phyloP scores from a whole-genome alignment of 2,329 filamentous ascomycete species.

The Trichophyton mentagrophytes region DNA sequence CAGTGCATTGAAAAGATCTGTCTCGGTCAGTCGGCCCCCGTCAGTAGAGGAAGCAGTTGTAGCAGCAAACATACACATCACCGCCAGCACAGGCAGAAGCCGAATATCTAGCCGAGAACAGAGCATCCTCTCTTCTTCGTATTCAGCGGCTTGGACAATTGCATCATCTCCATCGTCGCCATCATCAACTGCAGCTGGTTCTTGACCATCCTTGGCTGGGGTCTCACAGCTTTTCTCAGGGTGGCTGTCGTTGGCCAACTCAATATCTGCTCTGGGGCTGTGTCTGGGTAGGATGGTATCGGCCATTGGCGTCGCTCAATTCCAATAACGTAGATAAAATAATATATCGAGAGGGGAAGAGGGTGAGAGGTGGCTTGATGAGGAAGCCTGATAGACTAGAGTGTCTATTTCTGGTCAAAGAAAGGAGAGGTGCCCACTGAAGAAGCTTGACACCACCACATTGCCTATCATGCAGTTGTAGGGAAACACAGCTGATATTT shows the following conservation, averaged over 20 bases:
- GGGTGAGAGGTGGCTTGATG: not conserved
- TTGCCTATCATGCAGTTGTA: not conserved
- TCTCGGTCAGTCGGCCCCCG: conserved; percentile 5
- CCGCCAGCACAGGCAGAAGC: conserved; percentile 44
- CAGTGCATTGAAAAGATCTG: conserved; percentile 43
- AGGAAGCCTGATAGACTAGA: not conserved
- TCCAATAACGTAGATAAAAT: not conserved
- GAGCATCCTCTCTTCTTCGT: conserved; percentile 36
- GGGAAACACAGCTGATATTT: not conserved
- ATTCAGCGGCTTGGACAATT: conserved; percentile 28
- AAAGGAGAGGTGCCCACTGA: not conserved
- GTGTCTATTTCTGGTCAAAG: not conserved
- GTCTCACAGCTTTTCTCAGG: not conserved
- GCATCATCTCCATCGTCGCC: conserved; percentile 9
- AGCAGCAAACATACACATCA: conserved; percentile 38
- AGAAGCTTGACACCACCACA: not conserved
- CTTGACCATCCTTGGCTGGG: not conserved
- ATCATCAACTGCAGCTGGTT: not conserved
- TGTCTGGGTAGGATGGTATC: not conserved
- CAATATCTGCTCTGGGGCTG: not conserved
- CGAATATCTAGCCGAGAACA: conserved; percentile 41
- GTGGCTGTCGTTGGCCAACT: not conserved
- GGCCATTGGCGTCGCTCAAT: not conserved
- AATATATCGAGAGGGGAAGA: not conserved
- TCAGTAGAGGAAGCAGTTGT: not conserved